A percentile compares a stretch with the other conserved stretches of the same genome.
These are phyloP conservation scores for Fusarium tupiense DNA, from an alignment of 2,329 filamentous ascomycete genomes.

Conservation along the genomic window DNA sequence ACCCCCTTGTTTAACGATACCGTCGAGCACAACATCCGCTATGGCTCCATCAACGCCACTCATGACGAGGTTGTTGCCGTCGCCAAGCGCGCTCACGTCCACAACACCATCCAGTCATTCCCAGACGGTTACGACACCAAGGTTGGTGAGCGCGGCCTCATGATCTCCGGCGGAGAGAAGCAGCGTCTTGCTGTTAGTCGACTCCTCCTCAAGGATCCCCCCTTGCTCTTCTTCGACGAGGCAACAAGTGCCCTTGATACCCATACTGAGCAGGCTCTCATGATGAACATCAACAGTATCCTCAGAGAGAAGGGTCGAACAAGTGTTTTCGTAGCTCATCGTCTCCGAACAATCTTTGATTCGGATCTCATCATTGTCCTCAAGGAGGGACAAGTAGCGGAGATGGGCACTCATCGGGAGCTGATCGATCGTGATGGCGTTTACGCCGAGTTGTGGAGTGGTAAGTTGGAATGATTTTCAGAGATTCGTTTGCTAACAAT, in stretches of 20 bases:
- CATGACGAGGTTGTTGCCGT: conserved; percentile 79
- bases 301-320: conserved; percentile 88
- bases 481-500: conserved; percentile 11
- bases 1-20: conserved; percentile 98
- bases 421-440: conserved; percentile 81
- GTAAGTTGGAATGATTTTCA: conserved; percentile 58
- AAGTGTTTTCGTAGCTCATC: conserved; percentile 94
- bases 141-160: conserved; percentile 93
- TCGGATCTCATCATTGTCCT: conserved; percentile 93
- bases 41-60: conserved; percentile 83
- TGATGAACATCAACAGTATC: conserved; percentile 93
- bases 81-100: conserved; percentile 83
- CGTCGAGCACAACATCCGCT: conserved; percentile 94
- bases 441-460: conserved; percentile 91
- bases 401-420: conserved; percentile 87
- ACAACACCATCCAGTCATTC: conserved; percentile 81
- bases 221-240: conserved; percentile 93
- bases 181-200: conserved; percentile 87
- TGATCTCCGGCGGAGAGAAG: conserved; percentile 96
- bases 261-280: conserved; percentile 88
- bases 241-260: conserved; percentile 93
- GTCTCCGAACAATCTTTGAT: conserved; percentile 92
- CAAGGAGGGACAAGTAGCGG: conserved; percentile 83
- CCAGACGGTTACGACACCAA: conserved; percentile 91
- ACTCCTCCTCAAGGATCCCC: conserved; percentile 87